These are phyloP conservation scores for Epichloe sibirici DNA, from an alignment of 2,329 filamentous ascomycete genomes.

Conservation along the genomic window DNA sequence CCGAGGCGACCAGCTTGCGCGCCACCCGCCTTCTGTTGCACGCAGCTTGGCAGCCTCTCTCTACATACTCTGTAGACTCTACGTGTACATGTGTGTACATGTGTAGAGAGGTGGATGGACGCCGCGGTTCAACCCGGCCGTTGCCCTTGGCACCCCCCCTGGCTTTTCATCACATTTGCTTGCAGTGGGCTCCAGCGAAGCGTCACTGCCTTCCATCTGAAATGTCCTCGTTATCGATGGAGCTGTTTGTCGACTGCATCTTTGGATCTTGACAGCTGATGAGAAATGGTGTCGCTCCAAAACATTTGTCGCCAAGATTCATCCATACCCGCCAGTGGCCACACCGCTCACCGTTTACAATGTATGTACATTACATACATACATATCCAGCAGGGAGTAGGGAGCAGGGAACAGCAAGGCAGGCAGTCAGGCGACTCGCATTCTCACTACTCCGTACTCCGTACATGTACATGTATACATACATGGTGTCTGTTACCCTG, in stretches of 20 bases:
- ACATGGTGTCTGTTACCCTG: background rate
- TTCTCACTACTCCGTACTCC: background rate
- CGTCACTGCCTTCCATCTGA: no score
- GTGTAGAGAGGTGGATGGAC: no score
- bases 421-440: background rate
- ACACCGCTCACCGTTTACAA: constrained; percentile 1
- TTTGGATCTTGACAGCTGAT: background rate
- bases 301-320: background rate
- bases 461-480: no score
- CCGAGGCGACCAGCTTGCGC: background rate
- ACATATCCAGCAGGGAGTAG: background rate
- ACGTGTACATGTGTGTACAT: no score
- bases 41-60: background rate
- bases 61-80: no score
- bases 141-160: no score
- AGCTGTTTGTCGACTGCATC: background rate
- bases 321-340: background rate
- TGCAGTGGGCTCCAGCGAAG: no score
- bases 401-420: background rate
- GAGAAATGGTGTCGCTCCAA: no score
- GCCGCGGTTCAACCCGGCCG: no score
- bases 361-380: no score
- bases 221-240: no score
- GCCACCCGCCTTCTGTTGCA: background rate
- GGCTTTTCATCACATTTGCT: no score